phyloP scores from a whole-genome alignment of 768 basidiomycete genomes.

The Tremella mesenterica region DNA sequence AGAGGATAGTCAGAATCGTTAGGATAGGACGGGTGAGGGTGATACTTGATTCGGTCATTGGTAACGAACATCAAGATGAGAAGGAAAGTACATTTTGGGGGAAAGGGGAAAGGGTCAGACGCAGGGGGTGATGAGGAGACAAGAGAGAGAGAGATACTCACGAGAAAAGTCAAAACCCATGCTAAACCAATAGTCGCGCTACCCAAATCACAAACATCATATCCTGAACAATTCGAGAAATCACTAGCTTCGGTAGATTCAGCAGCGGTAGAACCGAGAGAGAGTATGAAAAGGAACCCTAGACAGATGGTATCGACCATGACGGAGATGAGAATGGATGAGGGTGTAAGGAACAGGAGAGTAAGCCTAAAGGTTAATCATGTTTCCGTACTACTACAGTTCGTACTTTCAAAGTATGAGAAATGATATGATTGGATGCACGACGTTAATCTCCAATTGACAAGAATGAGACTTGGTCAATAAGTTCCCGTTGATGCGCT shows the following conservation, averaged over 20 bases:
- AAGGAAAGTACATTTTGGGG: background rate
- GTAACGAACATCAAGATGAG: too few relatives aligned
- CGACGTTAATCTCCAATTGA: too few relatives aligned
- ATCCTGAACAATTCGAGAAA: conserved; percentile 8
- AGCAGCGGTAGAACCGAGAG: conserved; percentile 37
- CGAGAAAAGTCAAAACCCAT: conserved; percentile 28
- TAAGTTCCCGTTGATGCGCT: too few relatives aligned
- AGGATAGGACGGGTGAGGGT: background rate
- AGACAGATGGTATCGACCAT: conserved; percentile 63
- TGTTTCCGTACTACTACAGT: too few relatives aligned
- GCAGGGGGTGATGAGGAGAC: background rate
- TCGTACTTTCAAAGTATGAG: too few relatives aligned
- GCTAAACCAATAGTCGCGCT: conserved; percentile 24
- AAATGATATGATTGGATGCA: too few relatives aligned
- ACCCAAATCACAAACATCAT: conserved; percentile 9
- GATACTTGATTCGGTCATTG: too few relatives aligned
- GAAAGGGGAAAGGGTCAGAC: background rate
- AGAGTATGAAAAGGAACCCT: conserved; percentile 54
- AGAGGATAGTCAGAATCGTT: too few relatives aligned
- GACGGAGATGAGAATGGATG: conserved; percentile 66
- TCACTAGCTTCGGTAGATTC: conserved; percentile 10
- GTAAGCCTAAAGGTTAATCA: conserved; percentile 8
- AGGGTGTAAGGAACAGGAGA: conserved; percentile 18
- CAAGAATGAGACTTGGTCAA: too few relatives aligned
- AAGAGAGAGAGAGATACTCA: conserved; percentile 2